Base-by-base conservation (phyloP, 2,329 filamentous ascomycete species). In the Aspergillus sp. region DNA sequence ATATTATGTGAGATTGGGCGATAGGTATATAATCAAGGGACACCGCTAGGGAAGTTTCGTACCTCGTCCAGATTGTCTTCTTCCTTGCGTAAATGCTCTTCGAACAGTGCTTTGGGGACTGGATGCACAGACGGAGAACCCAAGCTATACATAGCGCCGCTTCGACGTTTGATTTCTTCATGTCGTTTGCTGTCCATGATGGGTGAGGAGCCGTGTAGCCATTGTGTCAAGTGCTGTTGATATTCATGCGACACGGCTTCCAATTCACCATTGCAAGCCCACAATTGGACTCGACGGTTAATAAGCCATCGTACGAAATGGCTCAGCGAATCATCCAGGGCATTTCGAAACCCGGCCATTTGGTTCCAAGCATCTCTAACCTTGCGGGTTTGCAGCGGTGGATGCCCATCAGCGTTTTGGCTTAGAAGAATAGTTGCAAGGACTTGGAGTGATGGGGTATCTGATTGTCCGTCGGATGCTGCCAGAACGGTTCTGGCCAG, bases 41-140 rank as follows among this genome's bases (percentile, higher is more conserved):
- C 26, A 32, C 8, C 5, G 26, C 19, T 36, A n/a, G 39, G 30
- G 33, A 42, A 9, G 41, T 30, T n/a, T 10, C 55, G 35, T 57
- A 62, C 62, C 52, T 65, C 60, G 42, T 60, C 62, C 12, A 59
- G 59, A 43, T 56, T 60, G 29, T 54, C 64, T 42, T 65, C 63
- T 40, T 47, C 52, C 44, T 48, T 59, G 26, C 54, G 55, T 26
- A 67, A 48, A 40, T 61, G 62, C 43, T 66, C 58, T 40, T 61
- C 63, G 10, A 67, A 48, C 8, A 57, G 48, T 29, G 51, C 55
- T 33, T 53, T 60, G 7, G 63, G 61, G 10, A 66, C 49, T 4
- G 55, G 59, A 48, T 66, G 64, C 3, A 64, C 53, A 28, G 59
- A 61, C 8, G 63, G 64, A 32, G 63, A 67, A 42, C 66, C 56